Conservation (phyloP, 805 yeast genomes). For the Yarrowia phangngaensis region DNA sequence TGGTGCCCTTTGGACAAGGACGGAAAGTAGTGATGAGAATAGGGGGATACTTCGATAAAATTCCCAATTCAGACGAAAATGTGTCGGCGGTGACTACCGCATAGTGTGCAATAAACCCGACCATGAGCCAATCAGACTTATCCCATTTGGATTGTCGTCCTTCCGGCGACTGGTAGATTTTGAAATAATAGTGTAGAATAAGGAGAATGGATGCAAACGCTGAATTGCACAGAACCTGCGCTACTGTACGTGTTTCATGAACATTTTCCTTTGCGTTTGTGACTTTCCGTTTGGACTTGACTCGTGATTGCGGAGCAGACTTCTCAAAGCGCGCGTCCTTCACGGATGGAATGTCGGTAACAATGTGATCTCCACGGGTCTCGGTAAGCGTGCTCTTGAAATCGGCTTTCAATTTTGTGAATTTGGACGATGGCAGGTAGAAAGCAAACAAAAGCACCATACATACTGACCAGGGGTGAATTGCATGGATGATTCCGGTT, state of each 20-base stretch:
- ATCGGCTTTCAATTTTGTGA: slow-evolving; percentile 43
- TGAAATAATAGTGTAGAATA: slow-evolving; percentile 31
- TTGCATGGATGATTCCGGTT: slow-evolving; percentile 44
- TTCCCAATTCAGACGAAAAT: slow-evolving; percentile 49
- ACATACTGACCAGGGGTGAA: slow-evolving; percentile 41
- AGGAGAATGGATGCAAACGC: slow-evolving; percentile 41
- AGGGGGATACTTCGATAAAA: slow-evolving; percentile 42
- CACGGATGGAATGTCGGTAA: slow-evolving; percentile 31
- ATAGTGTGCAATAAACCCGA: slow-evolving; percentile 42
- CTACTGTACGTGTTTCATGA: slow-evolving; percentile 41
- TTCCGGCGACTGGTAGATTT: slow-evolving; percentile 8
- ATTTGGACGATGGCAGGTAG: slow-evolving; percentile 42
- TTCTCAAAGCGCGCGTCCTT: slow-evolving; percentile 13
- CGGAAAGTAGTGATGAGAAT: slow-evolving; percentile 43
- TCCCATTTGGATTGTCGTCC: slow-evolving; percentile 16
- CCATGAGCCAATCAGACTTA: slow-evolving; percentile 27
- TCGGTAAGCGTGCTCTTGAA: slow-evolving; percentile 37
- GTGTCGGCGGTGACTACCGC: slow-evolving; percentile 48
- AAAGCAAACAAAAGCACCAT: slow-evolving; percentile 40
- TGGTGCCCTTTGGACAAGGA: slow-evolving; percentile 47
- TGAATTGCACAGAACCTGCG: slow-evolving; percentile 46
- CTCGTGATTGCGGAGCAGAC: not conserved
- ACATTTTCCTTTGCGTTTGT: slow-evolving; percentile 31
- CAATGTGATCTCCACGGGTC: slow-evolving; percentile 18
- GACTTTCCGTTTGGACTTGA: slow-evolving; percentile 7